These are phyloP conservation scores for Erigeron canadensis DNA, from an alignment of 129 eudicot species.

Conservation along the genomic window DNA sequence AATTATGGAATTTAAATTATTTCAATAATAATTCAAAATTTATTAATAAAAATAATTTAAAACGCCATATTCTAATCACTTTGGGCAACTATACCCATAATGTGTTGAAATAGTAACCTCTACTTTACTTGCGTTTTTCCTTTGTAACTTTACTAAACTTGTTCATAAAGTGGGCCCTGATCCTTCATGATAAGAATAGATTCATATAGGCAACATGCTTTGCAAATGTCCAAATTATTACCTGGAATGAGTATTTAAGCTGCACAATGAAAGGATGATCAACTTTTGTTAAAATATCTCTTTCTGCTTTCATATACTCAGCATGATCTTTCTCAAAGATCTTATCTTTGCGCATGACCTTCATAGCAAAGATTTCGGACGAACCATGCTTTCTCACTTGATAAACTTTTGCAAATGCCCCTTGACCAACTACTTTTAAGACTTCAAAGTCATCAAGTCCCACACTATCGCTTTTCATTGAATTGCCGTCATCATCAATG, in stretches of 20 bases:
- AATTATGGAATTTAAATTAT: not conserved
- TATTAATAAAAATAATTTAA: not conserved
- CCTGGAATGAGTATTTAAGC: conserved; percentile 88
- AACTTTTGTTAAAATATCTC: conserved; percentile 83
- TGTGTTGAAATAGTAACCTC: not conserved
- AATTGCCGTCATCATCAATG: conserved; percentile 24
- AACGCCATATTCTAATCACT: not conserved
- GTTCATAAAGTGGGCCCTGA: not conserved
- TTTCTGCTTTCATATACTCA: conserved; percentile 83
- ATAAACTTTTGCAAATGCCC: conserved; percentile 82
- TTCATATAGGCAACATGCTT: conserved; percentile 1
- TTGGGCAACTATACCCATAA: not conserved
- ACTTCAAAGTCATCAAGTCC: conserved; percentile 50
- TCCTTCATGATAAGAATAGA: not conserved
- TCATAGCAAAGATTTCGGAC: conserved; percentile 76
- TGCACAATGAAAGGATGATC: conserved; percentile 83
- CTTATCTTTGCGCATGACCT: conserved; percentile 85
- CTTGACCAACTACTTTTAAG: conserved; percentile 65
- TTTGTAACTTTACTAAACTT: conserved; percentile 2
- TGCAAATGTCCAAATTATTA: conserved; percentile 24
- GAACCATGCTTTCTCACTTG: conserved; percentile 69
- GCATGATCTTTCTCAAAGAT: conserved; percentile 86
- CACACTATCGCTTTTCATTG: conserved; percentile 23
- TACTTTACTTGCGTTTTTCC: conserved; percentile 3
- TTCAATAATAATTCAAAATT: not conserved